phyloP scores from a whole-genome alignment of 306 rosid species.

The Phaseolus lunatus region DNA sequence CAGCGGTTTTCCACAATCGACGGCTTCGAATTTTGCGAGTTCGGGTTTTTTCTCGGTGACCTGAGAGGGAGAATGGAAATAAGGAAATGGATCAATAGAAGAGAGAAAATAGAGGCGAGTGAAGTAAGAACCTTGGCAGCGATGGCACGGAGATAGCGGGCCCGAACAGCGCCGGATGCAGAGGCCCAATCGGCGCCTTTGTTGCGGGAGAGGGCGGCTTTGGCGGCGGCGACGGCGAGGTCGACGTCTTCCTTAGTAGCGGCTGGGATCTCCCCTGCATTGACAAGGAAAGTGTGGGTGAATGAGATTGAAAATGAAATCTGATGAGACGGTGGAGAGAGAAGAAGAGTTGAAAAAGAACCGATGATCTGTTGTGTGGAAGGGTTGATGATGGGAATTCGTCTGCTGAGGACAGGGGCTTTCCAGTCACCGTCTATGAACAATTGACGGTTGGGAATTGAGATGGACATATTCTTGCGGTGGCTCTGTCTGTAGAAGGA shows the following conservation, averaged over 20 bases:
- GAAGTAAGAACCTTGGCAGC: constrained; percentile 64
- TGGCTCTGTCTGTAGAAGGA: neutral
- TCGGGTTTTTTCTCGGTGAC: constrained; percentile 65
- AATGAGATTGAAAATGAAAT: neutral
- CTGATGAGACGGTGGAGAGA: neutral
- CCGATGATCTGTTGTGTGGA: constrained; percentile 75
- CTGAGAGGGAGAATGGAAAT: constrained; percentile 46
- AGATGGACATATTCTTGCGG: constrained; percentile 57
- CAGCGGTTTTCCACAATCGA: constrained; percentile 89
- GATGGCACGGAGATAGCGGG: constrained; percentile 89
- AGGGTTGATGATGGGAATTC: constrained; percentile 87
- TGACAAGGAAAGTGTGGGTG: neutral
- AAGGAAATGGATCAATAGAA: neutral
- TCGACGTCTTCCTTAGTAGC: constrained; percentile 96
- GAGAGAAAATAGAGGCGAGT: neutral
- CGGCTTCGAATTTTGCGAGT: constrained; percentile 75
- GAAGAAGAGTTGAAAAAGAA: constrained; percentile 10
- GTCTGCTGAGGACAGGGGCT: constrained; percentile 66
- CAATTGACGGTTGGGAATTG: constrained; percentile 67
- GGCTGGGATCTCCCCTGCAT: constrained; percentile 77
- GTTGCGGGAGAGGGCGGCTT: constrained; percentile 71
- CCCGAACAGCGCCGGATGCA: constrained; percentile 84
- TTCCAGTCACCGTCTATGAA: constrained; percentile 93
- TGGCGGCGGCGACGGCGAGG: constrained; percentile 84
- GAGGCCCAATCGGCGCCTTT: constrained; percentile 81